Base-by-base conservation (phyloP, 306 rosid genomes). In the Sindora glabra region DNA sequence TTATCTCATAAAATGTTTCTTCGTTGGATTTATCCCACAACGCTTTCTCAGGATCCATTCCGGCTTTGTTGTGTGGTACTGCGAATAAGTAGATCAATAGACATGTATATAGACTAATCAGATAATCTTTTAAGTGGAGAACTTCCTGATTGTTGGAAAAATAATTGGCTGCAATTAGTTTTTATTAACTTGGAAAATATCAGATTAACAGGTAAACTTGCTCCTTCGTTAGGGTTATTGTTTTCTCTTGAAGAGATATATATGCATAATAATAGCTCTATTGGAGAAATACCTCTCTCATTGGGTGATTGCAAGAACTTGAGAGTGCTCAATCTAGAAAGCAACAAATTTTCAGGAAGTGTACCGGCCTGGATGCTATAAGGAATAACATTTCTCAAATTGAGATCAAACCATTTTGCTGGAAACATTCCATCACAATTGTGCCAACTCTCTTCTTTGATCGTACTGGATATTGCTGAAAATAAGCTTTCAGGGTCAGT, bases 31-130 rank as follows among this genome's bases (percentile, higher is more conserved):
- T 71, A 1, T 19, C 26, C 2, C 32, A 63, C 13, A 63, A 71
- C 23, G 4, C 1, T 0, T 62, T 71, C 56, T 45, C 65, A 5
- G 70, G 76, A 19, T 64, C 76, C 13, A 63, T 63, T 18, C 51
- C 76, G 45, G 13, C 2, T 10, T 32, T 22, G 17, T 55, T 25
- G 8, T 42, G 48, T 19, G 19, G 15, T 1, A 0, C n/a, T 8
- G 8, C 47, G 25, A 55, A 2, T 3, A 52, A 65, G 47, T 55
- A 9, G 3, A 38, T 10, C 23, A 2, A 10, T 0, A 46, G 54
- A 38, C 11, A 25, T 10, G 38, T 62, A n/a, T n/a, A n/a, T 71
- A 55, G 54, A 53, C 3, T 29, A 37, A 18, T 71, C 65, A 26
- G 38, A 56, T 10, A 70, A 70, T 13, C 18, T 16, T 1, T 12